Base-by-base conservation (phyloP, 352 stramenopile species). In the Poterioochromonas sp. region DNA sequence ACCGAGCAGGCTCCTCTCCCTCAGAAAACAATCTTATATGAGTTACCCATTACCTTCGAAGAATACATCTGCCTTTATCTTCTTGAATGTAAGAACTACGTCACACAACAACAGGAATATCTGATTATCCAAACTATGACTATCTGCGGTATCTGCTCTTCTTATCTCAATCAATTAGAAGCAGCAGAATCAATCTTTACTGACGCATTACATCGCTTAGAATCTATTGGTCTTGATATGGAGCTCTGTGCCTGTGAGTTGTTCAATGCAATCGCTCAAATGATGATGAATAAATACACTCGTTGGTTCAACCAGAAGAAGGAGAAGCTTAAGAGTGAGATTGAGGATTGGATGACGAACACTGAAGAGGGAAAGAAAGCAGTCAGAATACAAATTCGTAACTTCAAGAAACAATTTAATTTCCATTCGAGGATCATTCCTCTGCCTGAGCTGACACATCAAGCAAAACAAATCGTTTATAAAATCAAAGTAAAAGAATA, bases 241-340 rank as follows among this genome's bases (percentile, higher is more conserved):
- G 65, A 74, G 32, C 1, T 74, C 2, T 18, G 51, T 26, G 18
- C 5, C 3, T 51, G 37, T n/a, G 65, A 74, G 1, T 54, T 74
- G 40, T 74, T 54, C 29, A 74, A 74, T 34, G 5, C 65, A 3
- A 74, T 74, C 32, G n/a, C 39, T 58, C 65, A 74, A 54, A 51
- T 74, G 37, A 74, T 74, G 65, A 54, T 74, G 2, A 39, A 18
- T 39, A 53, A 54, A 39, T 35, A 74, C 32, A 34, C 3, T 40
- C 12, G 12, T 34, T 74, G 65, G 65, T 11, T 34, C 1, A 54
- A 12, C 32, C 2, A 35, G 12, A 51, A 54, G 12, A 74, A 74
- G 32, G n/a, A 1, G 53, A 32, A 37, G 37, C 53, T 37, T 58
- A 29, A 11, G 11, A 34, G 53, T 54, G 65, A 51, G 1, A n/a